Base-by-base conservation (phyloP, 176 grass and related monocot genomes). In the Musa beccarii region DNA sequence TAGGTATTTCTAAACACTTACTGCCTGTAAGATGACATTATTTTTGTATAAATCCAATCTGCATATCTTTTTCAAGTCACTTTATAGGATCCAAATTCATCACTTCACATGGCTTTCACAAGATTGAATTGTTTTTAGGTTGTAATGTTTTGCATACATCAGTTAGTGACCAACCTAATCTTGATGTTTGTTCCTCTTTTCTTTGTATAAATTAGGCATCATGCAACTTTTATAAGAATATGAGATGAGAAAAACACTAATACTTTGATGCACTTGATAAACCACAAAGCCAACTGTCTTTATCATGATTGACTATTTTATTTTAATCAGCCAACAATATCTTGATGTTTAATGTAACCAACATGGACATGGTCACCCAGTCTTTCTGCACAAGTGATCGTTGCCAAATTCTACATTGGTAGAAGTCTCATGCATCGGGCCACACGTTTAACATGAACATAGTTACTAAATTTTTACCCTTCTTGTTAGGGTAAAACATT, bases 401-500 rank as follows among this genome's bases (percentile, higher is more conserved):
- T 34, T 34, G 29, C 29, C 29, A 4, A 34, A 34, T 34, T 34
- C 29, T 34, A 34, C 29, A 34, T 43, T 43, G 34, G 34, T 5
- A 43, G 0, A 5, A 43, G 34, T 43, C 34, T 6, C 34, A 0
- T 43, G 34, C 34, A 6, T 43, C 0, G 34, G 3, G 34, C 34
- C 4, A 6, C 4, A 43, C 34, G 34, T 43, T 5, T 43, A 43
- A 43, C 34, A 6, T 43, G 34, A 43, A 43, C 4, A 28, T 53
- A 67, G 16, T 22, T n/a, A 23, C 11, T 24, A n/a, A 20, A 20
- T 14, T 72, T 59, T 76, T 12, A 61, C 79, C 16, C 23, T 69
- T 17, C 65, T 80, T 84, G 63, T 20, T 69, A 99, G 95, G 84
- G 86, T 82, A 76, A 99, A 91, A 66, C 86, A 88, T 89, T 99